A percentile compares a stretch with the other conserved stretches of the same genome.
These are phyloP conservation scores for Suhomyces xylopsoci DNA, from an alignment of 805 yeast genomes.

Conservation along the genomic window DNA sequence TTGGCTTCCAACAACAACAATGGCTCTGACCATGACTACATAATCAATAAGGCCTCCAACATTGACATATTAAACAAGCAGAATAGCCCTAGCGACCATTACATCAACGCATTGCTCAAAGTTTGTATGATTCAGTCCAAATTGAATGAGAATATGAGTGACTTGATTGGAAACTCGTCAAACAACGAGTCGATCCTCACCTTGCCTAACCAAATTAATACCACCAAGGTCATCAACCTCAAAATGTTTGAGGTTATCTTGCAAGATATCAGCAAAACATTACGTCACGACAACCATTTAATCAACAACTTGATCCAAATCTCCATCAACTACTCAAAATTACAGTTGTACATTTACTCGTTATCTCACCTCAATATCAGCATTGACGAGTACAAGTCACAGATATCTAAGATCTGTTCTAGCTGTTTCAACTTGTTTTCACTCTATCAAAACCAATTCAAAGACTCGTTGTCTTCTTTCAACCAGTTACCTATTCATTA, in stretches of 20 bases:
- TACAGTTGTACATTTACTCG: constrained; percentile 37
- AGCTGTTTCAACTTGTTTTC: constrained; percentile 23
- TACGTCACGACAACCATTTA: constrained; percentile 13
- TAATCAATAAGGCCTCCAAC: constrained; percentile 32
- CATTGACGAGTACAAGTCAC: constrained; percentile 25
- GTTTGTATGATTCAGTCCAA: constrained; percentile 38
- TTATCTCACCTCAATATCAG: constrained; percentile 23
- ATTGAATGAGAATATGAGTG: constrained; percentile 38
- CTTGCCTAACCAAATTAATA: constrained; percentile 17
- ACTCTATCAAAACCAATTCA: constrained; percentile 21
- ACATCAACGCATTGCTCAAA: constrained; percentile 23
- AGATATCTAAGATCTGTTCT: constrained; percentile 24
- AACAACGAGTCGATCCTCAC: constrained; percentile 10
- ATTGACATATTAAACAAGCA: constrained; percentile 17
- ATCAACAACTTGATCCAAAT: constrained; percentile 25
- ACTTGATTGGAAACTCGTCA: constrained; percentile 18
- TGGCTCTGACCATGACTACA: constrained; percentile 33
- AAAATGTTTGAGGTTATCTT: constrained; percentile 43
- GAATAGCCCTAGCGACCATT: constrained; percentile 15
- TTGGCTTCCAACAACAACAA: constrained; percentile 26
- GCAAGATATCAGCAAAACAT: constrained; percentile 21
- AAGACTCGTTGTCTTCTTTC: constrained; percentile 13
- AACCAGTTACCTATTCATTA: constrained; percentile 40
- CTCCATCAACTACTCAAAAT: constrained; percentile 34
- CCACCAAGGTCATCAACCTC: constrained; percentile 34